Percentiles rank a stretch among this genome's conserved stretches.
phyloP scores from a whole-genome alignment of 2,329 filamentous ascomycete genomes.

The Bimuria novae-zelandiae region DNA sequence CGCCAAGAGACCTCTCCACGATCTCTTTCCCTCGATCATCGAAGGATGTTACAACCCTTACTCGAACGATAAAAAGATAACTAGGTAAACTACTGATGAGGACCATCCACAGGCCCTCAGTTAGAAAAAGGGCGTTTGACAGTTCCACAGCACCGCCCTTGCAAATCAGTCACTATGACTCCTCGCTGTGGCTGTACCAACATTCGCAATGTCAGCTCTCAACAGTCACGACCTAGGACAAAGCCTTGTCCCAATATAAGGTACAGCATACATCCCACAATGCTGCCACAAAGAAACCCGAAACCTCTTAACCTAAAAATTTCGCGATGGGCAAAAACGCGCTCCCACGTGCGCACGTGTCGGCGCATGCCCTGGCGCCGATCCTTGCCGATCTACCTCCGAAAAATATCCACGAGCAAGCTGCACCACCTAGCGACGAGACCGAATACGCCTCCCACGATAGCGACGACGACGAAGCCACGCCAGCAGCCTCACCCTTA shows the following conservation, averaged over 20 bases:
- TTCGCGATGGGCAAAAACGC: slow-evolving; percentile 22
- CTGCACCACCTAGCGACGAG: slow-evolving; percentile 8
- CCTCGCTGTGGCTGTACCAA: slow-evolving; percentile 39
- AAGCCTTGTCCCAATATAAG: background rate
- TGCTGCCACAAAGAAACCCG: background rate
- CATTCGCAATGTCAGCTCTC: background rate
- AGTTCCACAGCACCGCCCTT: slow-evolving; percentile 29
- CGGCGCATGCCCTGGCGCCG: slow-evolving; percentile 18
- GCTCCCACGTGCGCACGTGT: slow-evolving; percentile 44
- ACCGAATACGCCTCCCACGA: too few species aligned
- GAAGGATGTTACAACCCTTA: too few species aligned
- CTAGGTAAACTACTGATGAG: too few species aligned
- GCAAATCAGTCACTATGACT: slow-evolving; percentile 40
- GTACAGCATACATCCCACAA: background rate
- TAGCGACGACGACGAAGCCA: background rate
- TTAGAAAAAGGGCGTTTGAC: slow-evolving; percentile 24
- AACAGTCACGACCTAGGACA: background rate
- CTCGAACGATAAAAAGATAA: too few species aligned
- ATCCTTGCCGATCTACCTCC: slow-evolving; percentile 22
- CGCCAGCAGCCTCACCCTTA: slow-evolving; percentile 1
- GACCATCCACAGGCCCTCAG: too few species aligned
- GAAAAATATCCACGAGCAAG: slow-evolving; percentile 6
- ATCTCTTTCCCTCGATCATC: slow-evolving; percentile 12
- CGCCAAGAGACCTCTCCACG: slow-evolving; percentile 33
- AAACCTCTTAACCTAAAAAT: background rate